phyloP scores from a whole-genome alignment of 768 basidiomycete genomes.

The Cyclocybe aegerita region DNA sequence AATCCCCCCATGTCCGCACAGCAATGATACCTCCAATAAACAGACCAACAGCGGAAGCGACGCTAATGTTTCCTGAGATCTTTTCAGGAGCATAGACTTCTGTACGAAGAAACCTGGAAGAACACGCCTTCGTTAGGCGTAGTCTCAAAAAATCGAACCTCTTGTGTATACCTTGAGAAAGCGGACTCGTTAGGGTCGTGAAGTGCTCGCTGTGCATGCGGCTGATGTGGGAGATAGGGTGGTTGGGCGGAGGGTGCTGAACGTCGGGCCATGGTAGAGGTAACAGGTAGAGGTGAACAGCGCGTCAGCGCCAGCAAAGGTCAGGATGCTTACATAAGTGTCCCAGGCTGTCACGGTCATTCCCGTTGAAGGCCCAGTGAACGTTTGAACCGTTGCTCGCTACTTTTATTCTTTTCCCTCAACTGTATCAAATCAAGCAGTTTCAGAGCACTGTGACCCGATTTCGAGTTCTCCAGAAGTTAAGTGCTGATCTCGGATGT shows the following conservation, averaged over 20 bases:
- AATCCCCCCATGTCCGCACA: conserved; percentile 76
- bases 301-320: not conserved
- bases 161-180: conserved; percentile 46
- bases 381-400: no score
- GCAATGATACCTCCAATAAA: conserved; percentile 72
- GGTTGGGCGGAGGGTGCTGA: conserved; percentile 51
- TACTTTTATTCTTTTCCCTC: no score
- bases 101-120: conserved; percentile 48
- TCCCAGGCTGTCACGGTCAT: no score
- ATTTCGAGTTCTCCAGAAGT: no score
- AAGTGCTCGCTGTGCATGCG: conserved; percentile 37
- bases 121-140: not conserved
- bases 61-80: conserved; percentile 69
- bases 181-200: conserved; percentile 62
- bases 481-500: no score
- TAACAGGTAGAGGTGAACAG: conserved; percentile 1
- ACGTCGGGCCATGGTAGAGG: conserved; percentile 65
- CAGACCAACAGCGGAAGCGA: conserved; percentile 61
- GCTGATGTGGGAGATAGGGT: conserved; percentile 52
- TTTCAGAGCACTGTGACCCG: no score
- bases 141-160: conserved; percentile 13
- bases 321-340: not conserved
- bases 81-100: conserved; percentile 77
- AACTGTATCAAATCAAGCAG: no score
- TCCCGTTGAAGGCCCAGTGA: no score